Base-by-base conservation (phyloP, 2,329 filamentous ascomycete genomes). In the Akanthomyces uredinophilus region DNA sequence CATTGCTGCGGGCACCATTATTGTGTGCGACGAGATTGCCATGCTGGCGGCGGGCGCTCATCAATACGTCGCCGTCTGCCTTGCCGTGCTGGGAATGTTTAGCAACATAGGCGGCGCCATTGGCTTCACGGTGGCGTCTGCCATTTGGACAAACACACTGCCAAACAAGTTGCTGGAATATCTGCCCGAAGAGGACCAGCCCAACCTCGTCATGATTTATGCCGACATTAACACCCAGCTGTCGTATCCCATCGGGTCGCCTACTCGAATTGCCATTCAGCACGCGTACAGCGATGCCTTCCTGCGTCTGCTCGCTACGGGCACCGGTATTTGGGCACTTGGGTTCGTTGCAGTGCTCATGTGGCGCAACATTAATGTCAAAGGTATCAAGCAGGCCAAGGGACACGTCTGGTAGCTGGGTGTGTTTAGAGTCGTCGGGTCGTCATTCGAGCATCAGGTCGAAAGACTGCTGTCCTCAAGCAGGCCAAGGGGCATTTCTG, bases 211-310 rank as follows among this genome's bases (percentile, higher is more conserved):
- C 5, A 69, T 70, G 22, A 84, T 89, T 52, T 87, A 86, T 63
- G 78, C 78, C 7, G 78, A 80, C 65, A 66, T 88, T 43, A 72
- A 72, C 1, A 76, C 75, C 8, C 85, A 88, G 65, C 70, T 85
- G 1, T 71, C 70, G 56, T 86, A 84, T 65, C 71, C 75, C 0
- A 66, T 77, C 7, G 82, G 81, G 1, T 77, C 68, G 10, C 70
- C 75, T 0, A 74, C 74, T 13, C 71, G 84, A 1, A 60, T 75
- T 16, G 86, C 79, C 0, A 87, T 88, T 66, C 85, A 87, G 67
- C 69, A 75, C 8, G 81, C 86, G 0, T 89, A 88, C 64, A 79
- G 75, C 1, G 80, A 81, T 62, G 78, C 79, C 0, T 80, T 83
- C 71, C 74, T 74, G 41, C 70, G 75, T n/a, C 80, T 83, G 78